A percentile compares a stretch with the other conserved stretches of the same genome.
phyloP scores from a whole-genome alignment of 768 basidiomycete genomes.

The Rhodotorula taiwanensis region DNA sequence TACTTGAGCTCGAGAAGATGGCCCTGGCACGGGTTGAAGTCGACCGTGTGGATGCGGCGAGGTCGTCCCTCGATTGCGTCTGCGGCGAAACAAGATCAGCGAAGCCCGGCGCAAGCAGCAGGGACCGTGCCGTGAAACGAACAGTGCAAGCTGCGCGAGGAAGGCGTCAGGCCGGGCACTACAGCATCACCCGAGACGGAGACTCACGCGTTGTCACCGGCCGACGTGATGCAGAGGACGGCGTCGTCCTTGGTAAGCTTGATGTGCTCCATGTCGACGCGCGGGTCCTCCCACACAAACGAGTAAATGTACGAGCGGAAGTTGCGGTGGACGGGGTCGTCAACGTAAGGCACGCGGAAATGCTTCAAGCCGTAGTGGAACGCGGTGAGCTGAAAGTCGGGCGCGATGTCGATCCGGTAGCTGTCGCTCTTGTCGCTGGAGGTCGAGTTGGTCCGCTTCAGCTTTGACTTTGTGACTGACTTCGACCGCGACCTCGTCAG shows the following conservation, averaged over 20 bases:
- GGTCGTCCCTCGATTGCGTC: slow-evolving; percentile 61
- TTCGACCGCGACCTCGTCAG: slow-evolving; percentile 12
- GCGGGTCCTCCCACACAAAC: slow-evolving; percentile 59
- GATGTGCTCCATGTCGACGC: slow-evolving; percentile 62
- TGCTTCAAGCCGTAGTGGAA: slow-evolving; percentile 58
- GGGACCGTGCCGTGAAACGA: background rate
- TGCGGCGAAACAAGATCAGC: too few relatives aligned
- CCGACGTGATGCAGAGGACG: slow-evolving; percentile 67
- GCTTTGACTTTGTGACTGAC: background rate
- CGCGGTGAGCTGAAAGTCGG: slow-evolving; percentile 52
- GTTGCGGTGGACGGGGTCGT: slow-evolving; percentile 58
- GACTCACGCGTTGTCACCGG: slow-evolving; percentile 61
- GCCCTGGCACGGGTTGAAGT: slow-evolving; percentile 60
- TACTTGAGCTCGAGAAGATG: slow-evolving; percentile 68
- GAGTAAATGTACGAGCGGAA: slow-evolving; percentile 44
- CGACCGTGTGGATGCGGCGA: slow-evolving; percentile 55
- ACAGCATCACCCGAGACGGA: background rate
- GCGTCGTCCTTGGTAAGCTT: slow-evolving; percentile 57
- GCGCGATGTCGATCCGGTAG: slow-evolving; percentile 50
- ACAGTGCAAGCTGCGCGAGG: background rate
- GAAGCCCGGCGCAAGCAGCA: background rate
- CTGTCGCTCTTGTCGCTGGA: slow-evolving; percentile 31
- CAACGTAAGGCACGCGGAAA: slow-evolving; percentile 24
- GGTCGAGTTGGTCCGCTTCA: slow-evolving; percentile 11
- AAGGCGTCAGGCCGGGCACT: background rate